Base-by-base conservation (phyloP, 1,284 basidiomycete genomes). In the Marasmius oreades region DNA sequence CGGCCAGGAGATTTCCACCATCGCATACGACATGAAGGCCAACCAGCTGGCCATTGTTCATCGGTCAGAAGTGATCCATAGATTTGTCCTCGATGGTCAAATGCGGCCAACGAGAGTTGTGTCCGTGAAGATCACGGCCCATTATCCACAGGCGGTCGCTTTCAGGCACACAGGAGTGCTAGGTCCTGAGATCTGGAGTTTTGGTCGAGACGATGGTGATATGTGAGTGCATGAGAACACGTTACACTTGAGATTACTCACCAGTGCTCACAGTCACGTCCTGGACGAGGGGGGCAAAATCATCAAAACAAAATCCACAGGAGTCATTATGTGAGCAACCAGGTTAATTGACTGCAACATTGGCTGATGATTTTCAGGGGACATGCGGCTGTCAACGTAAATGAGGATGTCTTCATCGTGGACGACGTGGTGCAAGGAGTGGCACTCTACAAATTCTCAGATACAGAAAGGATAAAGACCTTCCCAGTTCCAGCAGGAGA, bases 161-260 rank as follows among this genome's bases (percentile, higher is more conserved):
- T 57, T 57, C 16, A 45, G 56, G 10, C 56, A 53, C 11, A 39
- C 31, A 31, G 52, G 51, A 16, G 37, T 44, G 1, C 33, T 33
- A 6, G 52, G 56, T 0, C 51, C 45, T 11, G 52, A 57, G 24
- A 26, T 57, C 1, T 57, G 56, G 56, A 22, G 51, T n/a, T 53
- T 57, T 34, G 51, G 56, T 16, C 47, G 56, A 12, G 56, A 57
- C 33, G 56, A 57, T 42, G 52, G 56, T 6, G 56, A 50, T 2
- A 53, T 57, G 56, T 57, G 26, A 57, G 55, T 53, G 10, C 10
- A 14, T 33, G n/a, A 52, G 22, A 16, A 20, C 16, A 26, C n/a
- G 5, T 3, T 39, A 18, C 26, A 12, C 10, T 36, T 18, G 14
- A 39, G 7, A 4, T 1, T 2, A 10, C 51, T 3, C 14, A 18